phyloP scores from a whole-genome alignment of 2,329 filamentous ascomycete genomes.

The Ceratocystis diversiconidia region DNA sequence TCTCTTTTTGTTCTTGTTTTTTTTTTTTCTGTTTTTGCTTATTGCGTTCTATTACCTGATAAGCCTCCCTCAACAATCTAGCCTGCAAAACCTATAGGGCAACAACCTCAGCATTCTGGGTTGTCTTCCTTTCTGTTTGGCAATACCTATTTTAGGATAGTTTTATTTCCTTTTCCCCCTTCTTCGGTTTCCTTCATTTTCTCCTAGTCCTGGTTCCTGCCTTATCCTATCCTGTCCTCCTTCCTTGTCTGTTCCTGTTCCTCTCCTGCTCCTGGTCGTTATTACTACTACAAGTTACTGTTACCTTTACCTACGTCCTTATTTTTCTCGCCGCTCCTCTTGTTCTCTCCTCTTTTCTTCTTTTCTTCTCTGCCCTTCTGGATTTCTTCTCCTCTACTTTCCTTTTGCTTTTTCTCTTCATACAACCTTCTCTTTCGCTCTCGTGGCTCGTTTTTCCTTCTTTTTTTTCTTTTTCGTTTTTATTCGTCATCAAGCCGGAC shows the following conservation, averaged over 20 bases:
- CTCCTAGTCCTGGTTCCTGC: slow-evolving; percentile 10
- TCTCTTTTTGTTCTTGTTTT: not conserved
- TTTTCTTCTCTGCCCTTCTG: not conserved
- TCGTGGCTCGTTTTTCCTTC: not conserved
- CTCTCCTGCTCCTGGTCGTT: not conserved
- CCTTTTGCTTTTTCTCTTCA: not conserved
- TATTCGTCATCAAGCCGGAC: slow-evolving; percentile 9
- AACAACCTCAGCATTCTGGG: not conserved
- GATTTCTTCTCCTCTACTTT: not conserved
- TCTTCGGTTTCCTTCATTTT: slow-evolving; percentile 7
- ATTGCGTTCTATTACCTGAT: not conserved
- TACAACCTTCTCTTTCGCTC: not conserved
- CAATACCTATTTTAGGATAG: not conserved
- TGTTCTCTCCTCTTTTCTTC: slow-evolving; percentile 1
- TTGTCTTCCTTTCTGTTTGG: slow-evolving; percentile 7
- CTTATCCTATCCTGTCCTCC: not conserved
- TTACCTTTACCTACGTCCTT: not conserved
- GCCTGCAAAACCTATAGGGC: not conserved
- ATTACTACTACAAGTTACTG: not conserved
- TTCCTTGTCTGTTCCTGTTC: not conserved
- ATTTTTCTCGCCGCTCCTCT: slow-evolving; percentile 1
- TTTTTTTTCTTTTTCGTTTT: not conserved
- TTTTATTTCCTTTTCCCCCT: slow-evolving; percentile 8
- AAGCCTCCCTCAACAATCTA: not conserved
- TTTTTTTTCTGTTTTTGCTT: not conserved